Conservation (phyloP, 202 grass and related monocot species). For the Panicum virgatum region DNA sequence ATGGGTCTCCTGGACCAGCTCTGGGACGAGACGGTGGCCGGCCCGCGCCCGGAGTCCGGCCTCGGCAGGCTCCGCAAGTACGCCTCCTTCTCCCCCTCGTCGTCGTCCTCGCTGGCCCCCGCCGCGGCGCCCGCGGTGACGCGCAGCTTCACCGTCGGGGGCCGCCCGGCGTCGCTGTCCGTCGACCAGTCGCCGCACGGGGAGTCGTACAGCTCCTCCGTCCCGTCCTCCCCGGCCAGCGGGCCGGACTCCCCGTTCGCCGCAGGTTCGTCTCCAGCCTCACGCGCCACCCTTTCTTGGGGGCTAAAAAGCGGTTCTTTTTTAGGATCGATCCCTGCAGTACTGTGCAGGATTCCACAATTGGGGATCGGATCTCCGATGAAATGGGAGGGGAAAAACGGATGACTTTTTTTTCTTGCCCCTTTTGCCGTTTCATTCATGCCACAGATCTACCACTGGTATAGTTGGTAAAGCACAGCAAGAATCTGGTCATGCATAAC, state of each 20-base stretch:
- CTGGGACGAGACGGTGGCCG: slow-evolving; percentile 94
- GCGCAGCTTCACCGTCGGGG: slow-evolving; percentile 59
- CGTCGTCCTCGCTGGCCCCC: slow-evolving; percentile 1
- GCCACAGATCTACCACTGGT: slow-evolving; percentile 9
- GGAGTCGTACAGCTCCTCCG: slow-evolving; percentile 36
- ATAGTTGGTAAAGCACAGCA: not conserved
- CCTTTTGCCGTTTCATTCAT: not conserved
- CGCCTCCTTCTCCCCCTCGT: slow-evolving; percentile 59
- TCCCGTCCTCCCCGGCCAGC: slow-evolving; percentile 56
- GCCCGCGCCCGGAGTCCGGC: slow-evolving; percentile 73
- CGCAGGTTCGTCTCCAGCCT: slow-evolving; percentile 14
- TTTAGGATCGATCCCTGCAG: not conserved
- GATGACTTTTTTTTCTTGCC: not conserved
- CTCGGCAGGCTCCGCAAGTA: slow-evolving; percentile 80
- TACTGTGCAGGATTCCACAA: not conserved
- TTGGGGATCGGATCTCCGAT: slow-evolving; percentile 27
- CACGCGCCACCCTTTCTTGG: not conserved
- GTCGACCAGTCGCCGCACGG: slow-evolving; percentile 28
- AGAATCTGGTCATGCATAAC: not conserved
- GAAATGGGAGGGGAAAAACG: not conserved
- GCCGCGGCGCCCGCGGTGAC: slow-evolving; percentile 33
- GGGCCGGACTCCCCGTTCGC: slow-evolving; percentile 51
- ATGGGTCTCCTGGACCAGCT: slow-evolving; percentile 87
- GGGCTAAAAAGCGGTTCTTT: not conserved
- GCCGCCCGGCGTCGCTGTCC: slow-evolving; percentile 38